A percentile compares a stretch with the other conserved stretches of the same genome.
These are phyloP conservation scores for Mycena crocata DNA, from an alignment of 768 basidiomycete species.

Conservation along the genomic window DNA sequence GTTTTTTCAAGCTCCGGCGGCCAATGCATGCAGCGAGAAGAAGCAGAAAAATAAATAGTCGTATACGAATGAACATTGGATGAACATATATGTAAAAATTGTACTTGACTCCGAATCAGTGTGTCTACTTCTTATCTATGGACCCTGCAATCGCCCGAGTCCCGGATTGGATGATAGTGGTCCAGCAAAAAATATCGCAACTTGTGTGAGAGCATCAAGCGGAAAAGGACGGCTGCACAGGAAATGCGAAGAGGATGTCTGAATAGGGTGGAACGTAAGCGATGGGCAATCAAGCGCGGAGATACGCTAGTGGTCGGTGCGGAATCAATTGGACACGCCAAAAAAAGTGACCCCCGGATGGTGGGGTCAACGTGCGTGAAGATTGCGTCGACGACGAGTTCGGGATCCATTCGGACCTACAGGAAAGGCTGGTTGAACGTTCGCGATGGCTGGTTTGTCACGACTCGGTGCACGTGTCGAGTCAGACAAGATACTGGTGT, in stretches of 20 bases:
- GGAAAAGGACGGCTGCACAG: not conserved
- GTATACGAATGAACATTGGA: no score
- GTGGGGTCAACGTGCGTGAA: constrained; percentile 3
- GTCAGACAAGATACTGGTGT: not conserved
- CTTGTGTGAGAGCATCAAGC: not conserved
- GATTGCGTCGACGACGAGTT: not conserved
- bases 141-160: no score
- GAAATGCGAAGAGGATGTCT: not conserved
- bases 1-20: no score
- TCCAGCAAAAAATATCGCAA: not conserved
- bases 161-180: no score
- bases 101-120: no score
- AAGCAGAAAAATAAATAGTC: no score
- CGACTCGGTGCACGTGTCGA: not conserved
- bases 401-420: no score
- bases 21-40: no score
- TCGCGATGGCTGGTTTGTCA: not conserved
- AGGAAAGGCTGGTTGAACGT: not conserved
- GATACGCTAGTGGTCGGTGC: constrained; percentile 2
- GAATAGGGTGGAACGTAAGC: not conserved
- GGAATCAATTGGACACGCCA: constrained; percentile 7
- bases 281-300: not conserved
- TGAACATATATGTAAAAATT: no score
- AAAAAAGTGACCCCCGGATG: not conserved
- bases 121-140: no score